Evolutionary conservation across 192 early-diverging fungal genomes (phyloP), one percentile per base, ranked within the genome.

Genomic region (Coemansia sp.): DNA sequence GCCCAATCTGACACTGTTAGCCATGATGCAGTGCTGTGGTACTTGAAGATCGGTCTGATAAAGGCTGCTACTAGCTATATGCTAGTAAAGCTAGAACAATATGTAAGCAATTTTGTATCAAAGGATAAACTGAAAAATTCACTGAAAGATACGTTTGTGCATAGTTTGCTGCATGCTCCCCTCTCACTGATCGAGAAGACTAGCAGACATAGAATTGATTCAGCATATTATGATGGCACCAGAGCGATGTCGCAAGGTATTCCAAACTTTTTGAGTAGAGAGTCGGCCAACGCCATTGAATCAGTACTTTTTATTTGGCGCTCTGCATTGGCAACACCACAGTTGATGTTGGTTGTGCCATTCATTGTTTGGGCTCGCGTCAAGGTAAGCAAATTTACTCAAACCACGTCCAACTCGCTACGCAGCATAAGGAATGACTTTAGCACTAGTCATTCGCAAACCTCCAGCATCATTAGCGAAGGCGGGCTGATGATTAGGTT

Each of bases 401-500:
- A 43, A 2, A 17, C 73, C 11, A 26, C 57, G 1, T 1, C 6
- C 16, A 39, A 33, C 4, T 40, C 21, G 23, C 28, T 72, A 7
- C 3, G 16, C 6, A 53, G 35, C 8, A 69, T 74, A 7, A 17
- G 50, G 7, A 63, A 61, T 6, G 17, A 40, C 0, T 14, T 26
- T 30, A 19, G 43, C 6, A 30, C 67, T 14, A 68, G 10, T 3
- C 44, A 68, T 37, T 64, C 42, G 14, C 55, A 59, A 2, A 67
- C 66, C 1, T 40, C 50, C 7, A 49, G 69, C 49, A 72, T 74
- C 19, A 70, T 80, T 39, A 39, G 38, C 0, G 93, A 91, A 17
- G 93, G 94, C 1, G 72, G 89, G 17, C 80, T 85, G 1, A 86
- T 86, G 43, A 88, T 95, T 46, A 87, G 93, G 49, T 77, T 92